Base-by-base conservation (phyloP, 331 rosid species). In the Malus hybrid region DNA sequence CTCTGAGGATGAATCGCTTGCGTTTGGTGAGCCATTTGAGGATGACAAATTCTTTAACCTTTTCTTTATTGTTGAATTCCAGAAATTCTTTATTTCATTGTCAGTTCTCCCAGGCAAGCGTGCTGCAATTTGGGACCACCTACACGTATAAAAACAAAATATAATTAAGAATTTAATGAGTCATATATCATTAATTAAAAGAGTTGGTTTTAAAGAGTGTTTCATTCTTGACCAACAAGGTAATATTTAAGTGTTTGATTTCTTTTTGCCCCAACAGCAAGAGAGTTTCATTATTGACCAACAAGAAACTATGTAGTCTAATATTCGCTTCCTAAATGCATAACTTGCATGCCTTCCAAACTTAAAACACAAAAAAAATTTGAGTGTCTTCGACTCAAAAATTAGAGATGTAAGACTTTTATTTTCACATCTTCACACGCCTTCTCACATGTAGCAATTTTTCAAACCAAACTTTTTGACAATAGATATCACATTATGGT, bases 51-150 rank as follows among this genome's bases (percentile, higher is more conserved):
- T 87, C 88, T 90, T 91, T 24, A 90, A 83, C 70, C 93, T 85
- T 79, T 87, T 94, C 88, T 91, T 94, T 44, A 94, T 87, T 4
- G 96, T 86, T 9, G 97, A 91, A 29, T 94, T 94, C 99, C 97
- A 94, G 72, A 94, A 94, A 56, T 94, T 94, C 80, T 94, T 93
- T 60, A 93, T 91, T 66, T 93, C 98, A 9, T 93, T 91, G 81
- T 94, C 97, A 0, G 98, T 94, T 80, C 99, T 32, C 1, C 97
- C 99, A 0, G 99, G 97, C 57, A 94, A 80, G 3, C 92, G 85
- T 1, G 98, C 90, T 13, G 98, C 97, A 74, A 94, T 94, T 78
- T 90, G 97, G 33, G 99, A 94, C 99, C 99, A 94, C 87, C 99
- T 93, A 67, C 57, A 33, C 5, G 7, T 20, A 61, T 27, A 14